Evolutionary conservation across 2,329 filamentous ascomycete species (phyloP).

Genomic region (Aspergillus eucalypticola): DNA sequence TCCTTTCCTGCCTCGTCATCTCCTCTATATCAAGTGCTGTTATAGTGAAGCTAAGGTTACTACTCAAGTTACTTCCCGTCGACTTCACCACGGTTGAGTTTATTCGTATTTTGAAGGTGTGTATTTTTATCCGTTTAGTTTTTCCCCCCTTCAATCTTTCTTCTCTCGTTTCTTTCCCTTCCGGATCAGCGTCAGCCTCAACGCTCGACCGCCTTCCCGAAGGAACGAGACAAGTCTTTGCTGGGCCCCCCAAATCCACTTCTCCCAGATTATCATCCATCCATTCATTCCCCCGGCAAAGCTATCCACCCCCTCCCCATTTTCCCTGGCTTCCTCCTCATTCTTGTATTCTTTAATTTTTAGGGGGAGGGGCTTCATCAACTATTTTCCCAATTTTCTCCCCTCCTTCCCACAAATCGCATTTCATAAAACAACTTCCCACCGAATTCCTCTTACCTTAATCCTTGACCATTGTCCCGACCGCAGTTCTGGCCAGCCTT

Average conservation of each 20-base stretch:
- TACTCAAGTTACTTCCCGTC: background rate
- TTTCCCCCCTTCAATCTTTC: background rate
- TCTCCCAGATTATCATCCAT: slow-evolving; percentile 2
- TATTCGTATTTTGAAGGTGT: no score
- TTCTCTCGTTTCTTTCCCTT: no score
- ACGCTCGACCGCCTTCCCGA: slow-evolving; percentile 32
- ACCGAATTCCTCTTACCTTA: background rate
- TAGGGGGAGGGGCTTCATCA: slow-evolving; percentile 7
- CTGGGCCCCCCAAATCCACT: slow-evolving; percentile 2
- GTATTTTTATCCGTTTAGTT: no score
- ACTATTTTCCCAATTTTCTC: background rate
- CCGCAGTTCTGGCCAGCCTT: slow-evolving; percentile 1
- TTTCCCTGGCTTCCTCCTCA: background rate
- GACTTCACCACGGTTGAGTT: background rate
- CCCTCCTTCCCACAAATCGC: background rate
- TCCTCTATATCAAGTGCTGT: no score
- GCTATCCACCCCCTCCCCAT: background rate
- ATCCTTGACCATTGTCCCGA: background rate
- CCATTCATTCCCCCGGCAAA: slow-evolving; percentile 1
- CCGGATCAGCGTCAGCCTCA: slow-evolving; percentile 23
- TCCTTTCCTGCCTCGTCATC: no score
- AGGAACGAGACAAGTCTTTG: slow-evolving; percentile 1
- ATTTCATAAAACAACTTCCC: background rate
- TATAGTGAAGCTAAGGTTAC: no score
- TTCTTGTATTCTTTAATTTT: background rate